Base-by-base conservation (phyloP, 2,329 filamentous ascomycete genomes). In the Aureobasidium lini region DNA sequence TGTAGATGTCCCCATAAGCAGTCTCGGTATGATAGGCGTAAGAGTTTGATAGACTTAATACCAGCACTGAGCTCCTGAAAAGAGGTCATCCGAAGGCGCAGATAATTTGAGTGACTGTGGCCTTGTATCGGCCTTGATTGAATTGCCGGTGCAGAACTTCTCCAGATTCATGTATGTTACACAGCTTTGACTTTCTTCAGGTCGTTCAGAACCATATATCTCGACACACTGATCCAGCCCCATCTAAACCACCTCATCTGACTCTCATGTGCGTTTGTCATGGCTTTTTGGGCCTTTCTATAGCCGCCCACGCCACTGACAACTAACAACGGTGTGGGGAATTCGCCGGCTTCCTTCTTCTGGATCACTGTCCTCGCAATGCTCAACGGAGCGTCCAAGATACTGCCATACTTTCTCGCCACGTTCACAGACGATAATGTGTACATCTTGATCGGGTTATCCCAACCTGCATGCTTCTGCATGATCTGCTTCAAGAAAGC, bases 171-270 rank as follows among this genome's bases (percentile, higher is more conserved):
- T 29, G 4, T 31, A 6, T 18, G 32, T 62, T 40, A 67, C 15
- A 57, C 18, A 54, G 78, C 66, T 66, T 79, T 81, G 71, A 83
- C 84, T 67, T 79, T 78, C 69, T 79, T 81, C 73, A 99, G 71
- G 71, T 97, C 92, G 73, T 99, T 99, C 34, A 97, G 82, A 60
- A 91, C 82, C 94, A 99, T 97, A 75, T 97, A 99, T 62, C 94
- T 81, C 68, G 91, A 94, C 60, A 96, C 71, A 0, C 84, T 81
- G 69, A 99, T 96, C 91, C 92, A 99, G 2, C 91, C 90, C 83
- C 91, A 97, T 7, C 94, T 84, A 71, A 97, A 99, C 94, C 94
- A 99, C 39, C 89, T 84, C 94, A 99, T 99, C 80, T 99, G 94
- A 73, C 91, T 96, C 75, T 85, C 80, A 77, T 99, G 94, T 31